These are phyloP conservation scores for Agrostemma githago DNA, from an alignment of 148 eudicot genomes.

Conservation along the genomic window DNA sequence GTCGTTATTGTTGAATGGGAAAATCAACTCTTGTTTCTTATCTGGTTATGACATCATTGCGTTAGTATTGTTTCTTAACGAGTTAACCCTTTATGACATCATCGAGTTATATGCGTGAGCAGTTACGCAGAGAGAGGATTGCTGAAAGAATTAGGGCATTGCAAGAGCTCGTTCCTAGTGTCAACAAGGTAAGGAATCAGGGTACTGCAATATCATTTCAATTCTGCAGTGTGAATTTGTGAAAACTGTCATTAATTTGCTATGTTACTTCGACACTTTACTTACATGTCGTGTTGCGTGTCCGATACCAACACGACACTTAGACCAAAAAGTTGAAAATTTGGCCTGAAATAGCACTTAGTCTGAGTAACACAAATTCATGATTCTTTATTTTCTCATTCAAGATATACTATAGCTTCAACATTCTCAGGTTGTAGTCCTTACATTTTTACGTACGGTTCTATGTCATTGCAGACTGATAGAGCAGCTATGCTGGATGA, in stretches of 20 bases:
- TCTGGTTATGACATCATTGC: neutral
- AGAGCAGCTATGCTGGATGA: slow-evolving; percentile 75
- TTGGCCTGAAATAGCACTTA: no score
- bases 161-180: slow-evolving; percentile 81
- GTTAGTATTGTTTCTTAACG: no score
- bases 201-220: neutral
- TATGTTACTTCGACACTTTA: no score
- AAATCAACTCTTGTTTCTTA: neutral
- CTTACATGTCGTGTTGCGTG: no score
- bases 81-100: neutral
- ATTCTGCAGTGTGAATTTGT: neutral
- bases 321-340: no score
- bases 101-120: slow-evolving; percentile 18
- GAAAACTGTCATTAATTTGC: neutral
- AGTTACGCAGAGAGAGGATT: slow-evolving; percentile 72
- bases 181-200: slow-evolving; percentile 46
- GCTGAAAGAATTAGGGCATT: slow-evolving; percentile 75
- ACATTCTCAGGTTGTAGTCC: neutral
- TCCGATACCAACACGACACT: no score
- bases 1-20: neutral
- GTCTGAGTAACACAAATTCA: no score
- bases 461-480: slow-evolving; percentile 44
- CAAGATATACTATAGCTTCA: neutral
- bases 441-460: neutral
- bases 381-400: neutral